Conservation (phyloP, 164 flowering plant species). For the Pachysandra terminalis region DNA sequence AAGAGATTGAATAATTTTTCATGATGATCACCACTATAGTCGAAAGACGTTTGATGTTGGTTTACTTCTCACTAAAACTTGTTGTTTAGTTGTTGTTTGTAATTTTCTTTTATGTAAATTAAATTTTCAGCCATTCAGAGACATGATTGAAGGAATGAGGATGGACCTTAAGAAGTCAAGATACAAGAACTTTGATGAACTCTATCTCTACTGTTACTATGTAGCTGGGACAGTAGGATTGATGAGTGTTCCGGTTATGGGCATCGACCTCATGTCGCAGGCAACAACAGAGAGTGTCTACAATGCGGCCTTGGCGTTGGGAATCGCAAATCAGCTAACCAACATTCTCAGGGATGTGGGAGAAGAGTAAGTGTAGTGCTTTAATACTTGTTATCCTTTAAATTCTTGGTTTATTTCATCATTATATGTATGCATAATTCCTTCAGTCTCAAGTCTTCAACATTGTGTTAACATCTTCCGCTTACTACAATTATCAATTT, state of each 20-base stretch:
- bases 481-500: too few species aligned
- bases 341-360: constrained; percentile 93
- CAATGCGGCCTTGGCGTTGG: constrained; percentile 78
- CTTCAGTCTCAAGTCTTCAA: too few species aligned
- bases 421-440: too few species aligned
- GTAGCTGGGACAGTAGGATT: constrained; percentile 94
- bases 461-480: too few species aligned
- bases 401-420: neutral
- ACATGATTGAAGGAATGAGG: constrained; percentile 97
- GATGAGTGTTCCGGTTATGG: constrained; percentile 96
- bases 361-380: constrained; percentile 67
- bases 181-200: constrained; percentile 83
- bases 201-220: constrained; percentile 84
- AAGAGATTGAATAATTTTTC: too few species aligned
- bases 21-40: too few species aligned
- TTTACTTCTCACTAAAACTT: neutral
- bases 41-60: neutral
- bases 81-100: too few species aligned
- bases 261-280: constrained; percentile 70
- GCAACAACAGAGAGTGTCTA: constrained; percentile 75
- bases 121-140: constrained; percentile 78
- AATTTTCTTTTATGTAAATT: too few species aligned
- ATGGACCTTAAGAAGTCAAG: constrained; percentile 81
- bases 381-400: neutral
- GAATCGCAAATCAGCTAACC: constrained; percentile 85